Evolutionary conservation across 805 yeast species (phyloP).

Genomic region (Huiozyma sinensis): DNA sequence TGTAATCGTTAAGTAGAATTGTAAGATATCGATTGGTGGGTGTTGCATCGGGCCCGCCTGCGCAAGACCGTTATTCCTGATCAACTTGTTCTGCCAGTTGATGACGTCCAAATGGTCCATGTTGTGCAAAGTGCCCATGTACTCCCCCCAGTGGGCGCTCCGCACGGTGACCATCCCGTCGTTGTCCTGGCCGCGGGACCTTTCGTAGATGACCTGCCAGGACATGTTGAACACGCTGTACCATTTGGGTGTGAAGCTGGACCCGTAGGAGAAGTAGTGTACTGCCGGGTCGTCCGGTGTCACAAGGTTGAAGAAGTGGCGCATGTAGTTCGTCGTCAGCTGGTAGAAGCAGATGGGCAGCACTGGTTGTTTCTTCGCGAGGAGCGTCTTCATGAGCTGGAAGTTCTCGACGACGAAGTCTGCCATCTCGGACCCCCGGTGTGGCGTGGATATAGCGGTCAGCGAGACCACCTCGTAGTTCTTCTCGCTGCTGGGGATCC

Average conservation of each 20-base stretch:
- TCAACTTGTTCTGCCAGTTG: slow-evolving; percentile 60
- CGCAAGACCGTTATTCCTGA: slow-evolving; percentile 18
- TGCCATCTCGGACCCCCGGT: slow-evolving; percentile 76
- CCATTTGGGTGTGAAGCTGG: slow-evolving; percentile 53
- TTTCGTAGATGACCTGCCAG: slow-evolving; percentile 48
- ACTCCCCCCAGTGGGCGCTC: slow-evolving; percentile 77
- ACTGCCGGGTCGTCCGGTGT: slow-evolving; percentile 51
- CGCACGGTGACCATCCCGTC: slow-evolving; percentile 80
- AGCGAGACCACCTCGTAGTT: slow-evolving; percentile 56
- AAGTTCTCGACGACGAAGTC: slow-evolving; percentile 42
- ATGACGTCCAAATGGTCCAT: slow-evolving; percentile 83
- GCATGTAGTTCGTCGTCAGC: slow-evolving; percentile 47
- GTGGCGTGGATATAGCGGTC: slow-evolving; percentile 85
- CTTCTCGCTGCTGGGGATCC: slow-evolving; percentile 29
- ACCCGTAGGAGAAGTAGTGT: slow-evolving; percentile 75
- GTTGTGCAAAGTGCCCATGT: slow-evolving; percentile 63
- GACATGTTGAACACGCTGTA: slow-evolving; percentile 50
- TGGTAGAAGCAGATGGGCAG: slow-evolving; percentile 46
- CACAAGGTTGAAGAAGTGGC: slow-evolving; percentile 46
- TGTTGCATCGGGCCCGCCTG: slow-evolving; percentile 14
- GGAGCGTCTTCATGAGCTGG: slow-evolving; percentile 16
- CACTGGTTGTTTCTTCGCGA: slow-evolving; percentile 11
- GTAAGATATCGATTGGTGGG: slow-evolving; percentile 45
- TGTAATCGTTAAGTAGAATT: slow-evolving; percentile 58
- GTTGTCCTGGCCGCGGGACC: slow-evolving; percentile 41